Evolutionary conservation across 2,329 filamentous ascomycete genomes (phyloP).

Genomic region (Calonectria pteridis): DNA sequence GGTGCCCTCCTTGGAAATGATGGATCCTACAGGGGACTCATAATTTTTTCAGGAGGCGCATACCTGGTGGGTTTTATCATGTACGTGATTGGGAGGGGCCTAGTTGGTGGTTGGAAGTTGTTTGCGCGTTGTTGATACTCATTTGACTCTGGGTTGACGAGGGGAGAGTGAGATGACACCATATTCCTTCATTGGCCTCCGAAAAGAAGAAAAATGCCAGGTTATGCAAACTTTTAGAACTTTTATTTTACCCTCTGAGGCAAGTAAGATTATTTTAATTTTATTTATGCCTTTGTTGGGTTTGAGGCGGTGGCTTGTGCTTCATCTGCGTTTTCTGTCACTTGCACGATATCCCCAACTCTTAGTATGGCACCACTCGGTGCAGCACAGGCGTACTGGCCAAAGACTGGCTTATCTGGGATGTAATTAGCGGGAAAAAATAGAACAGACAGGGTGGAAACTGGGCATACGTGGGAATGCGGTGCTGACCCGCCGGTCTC

Average conservation of each 20-base stretch:
- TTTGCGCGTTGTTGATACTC: not conserved
- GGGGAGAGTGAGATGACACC: not conserved
- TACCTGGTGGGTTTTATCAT: conserved; percentile 2
- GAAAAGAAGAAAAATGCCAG: not conserved
- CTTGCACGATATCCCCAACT: not conserved
- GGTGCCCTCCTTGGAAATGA: conserved; percentile 12
- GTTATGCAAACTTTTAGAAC: not conserved
- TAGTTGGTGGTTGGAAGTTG: conserved; percentile 1
- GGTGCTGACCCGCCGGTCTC: not conserved
- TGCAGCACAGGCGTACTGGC: conserved; percentile 1
- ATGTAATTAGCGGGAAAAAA: not conserved
- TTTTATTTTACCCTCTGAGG: not conserved
- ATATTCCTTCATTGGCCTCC: not conserved
- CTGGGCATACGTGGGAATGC: not conserved
- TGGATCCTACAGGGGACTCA: conserved; percentile 12
- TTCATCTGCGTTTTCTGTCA: not conserved
- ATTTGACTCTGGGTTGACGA: too few relatives aligned
- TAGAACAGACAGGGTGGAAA: not conserved
- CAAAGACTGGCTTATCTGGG: conserved; percentile 3
- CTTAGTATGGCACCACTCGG: not conserved
- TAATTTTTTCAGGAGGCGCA: conserved; percentile 9
- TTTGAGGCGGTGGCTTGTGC: not conserved
- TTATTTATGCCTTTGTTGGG: not conserved
- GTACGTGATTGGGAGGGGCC: conserved; percentile 7
- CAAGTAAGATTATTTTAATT: not conserved